Base-by-base conservation (phyloP, 441 rosid genomes). In the Brassica hybrid region DNA sequence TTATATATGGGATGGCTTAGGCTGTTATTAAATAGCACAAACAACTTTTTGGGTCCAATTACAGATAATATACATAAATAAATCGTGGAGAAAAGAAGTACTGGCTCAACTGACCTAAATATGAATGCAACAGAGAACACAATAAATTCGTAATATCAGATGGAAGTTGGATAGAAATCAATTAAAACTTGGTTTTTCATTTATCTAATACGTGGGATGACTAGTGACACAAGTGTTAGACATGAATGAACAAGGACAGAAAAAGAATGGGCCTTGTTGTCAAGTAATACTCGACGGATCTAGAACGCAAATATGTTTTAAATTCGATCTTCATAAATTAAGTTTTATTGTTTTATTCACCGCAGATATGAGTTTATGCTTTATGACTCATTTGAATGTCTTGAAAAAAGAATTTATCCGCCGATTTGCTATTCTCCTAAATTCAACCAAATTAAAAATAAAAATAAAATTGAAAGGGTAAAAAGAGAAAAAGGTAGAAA, bases 121-220 rank as follows among this genome's bases (percentile, higher is more conserved):
- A 60, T 25, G 36, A 60, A 60, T 60, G 38, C 17, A 60, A 60
- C 23, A 25, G 36, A 59, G 17, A 60, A 60, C 18, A 60, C 65
- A 25, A 60, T 60, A 60, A 60, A 59, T 59, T 59, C 64, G 34
- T 25, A 23, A 23, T 12, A 23, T 2, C 9, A 59, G 17, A 23
- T 25, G 34, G 36, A 25, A 12, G 64, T 6, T 23, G 64, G 64
- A 59, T 59, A 23, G 34, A 23, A 25, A 59, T 59, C 32, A 23
- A 11, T 19, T 9, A 57, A 18, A 11, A 56, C 25, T 2, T 18
- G 60, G 60, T 41, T 17, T 56, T 36, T 36, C 8, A 36, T 36
- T 32, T 32, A 21, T 21, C 30, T 21, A 10, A 19, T 59, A 60
- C 64, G 64, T 60, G 36, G 64, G 36, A 25, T 23, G 17, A 60